Percentiles rank a stretch among this genome's conserved stretches.
phyloP scores from a whole-genome alignment of 2,329 filamentous ascomycete species.

The Talaromyces sp. region DNA sequence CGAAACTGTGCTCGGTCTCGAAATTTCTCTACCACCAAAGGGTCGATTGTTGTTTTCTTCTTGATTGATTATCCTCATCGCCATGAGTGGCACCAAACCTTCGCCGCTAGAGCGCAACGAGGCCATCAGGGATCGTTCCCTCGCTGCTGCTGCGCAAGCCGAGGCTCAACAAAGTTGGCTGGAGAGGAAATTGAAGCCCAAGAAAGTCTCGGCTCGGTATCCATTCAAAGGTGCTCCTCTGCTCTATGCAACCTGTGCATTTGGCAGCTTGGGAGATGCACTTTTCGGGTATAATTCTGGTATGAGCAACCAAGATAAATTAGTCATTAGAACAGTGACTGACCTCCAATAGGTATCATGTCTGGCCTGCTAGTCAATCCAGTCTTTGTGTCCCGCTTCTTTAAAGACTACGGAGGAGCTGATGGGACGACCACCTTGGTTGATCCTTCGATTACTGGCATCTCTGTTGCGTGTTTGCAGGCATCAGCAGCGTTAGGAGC shows the following conservation, averaged over 20 bases:
- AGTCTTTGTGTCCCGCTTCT: background rate
- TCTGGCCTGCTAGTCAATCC: background rate
- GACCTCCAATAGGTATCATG: conserved; percentile 30
- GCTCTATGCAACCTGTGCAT: conserved; percentile 35
- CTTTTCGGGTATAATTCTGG: conserved; percentile 40
- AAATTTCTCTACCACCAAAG: too few species aligned
- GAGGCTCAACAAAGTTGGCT: background rate
- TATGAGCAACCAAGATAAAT: conserved; percentile 16
- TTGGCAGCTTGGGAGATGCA: conserved; percentile 37
- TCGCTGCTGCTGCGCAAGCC: background rate
- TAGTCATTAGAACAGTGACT: too few species aligned
- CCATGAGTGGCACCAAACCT: too few species aligned
- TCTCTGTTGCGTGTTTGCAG: conserved; percentile 32
- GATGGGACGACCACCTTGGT: background rate
- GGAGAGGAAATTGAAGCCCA: conserved; percentile 25
- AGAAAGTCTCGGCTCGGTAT: conserved; percentile 30
- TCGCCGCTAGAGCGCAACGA: too few species aligned
- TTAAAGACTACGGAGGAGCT: background rate
- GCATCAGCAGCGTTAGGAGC: conserved; percentile 30
- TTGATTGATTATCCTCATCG: too few species aligned
- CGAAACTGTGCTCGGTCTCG: too few species aligned
- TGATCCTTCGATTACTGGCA: conserved; percentile 36
- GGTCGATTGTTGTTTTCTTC: too few species aligned
- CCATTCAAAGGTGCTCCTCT: conserved; percentile 36
- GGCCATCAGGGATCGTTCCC: background rate